Base-by-base conservation (phyloP, 1,284 basidiomycete genomes). In the Cryptococcus neoformans region DNA sequence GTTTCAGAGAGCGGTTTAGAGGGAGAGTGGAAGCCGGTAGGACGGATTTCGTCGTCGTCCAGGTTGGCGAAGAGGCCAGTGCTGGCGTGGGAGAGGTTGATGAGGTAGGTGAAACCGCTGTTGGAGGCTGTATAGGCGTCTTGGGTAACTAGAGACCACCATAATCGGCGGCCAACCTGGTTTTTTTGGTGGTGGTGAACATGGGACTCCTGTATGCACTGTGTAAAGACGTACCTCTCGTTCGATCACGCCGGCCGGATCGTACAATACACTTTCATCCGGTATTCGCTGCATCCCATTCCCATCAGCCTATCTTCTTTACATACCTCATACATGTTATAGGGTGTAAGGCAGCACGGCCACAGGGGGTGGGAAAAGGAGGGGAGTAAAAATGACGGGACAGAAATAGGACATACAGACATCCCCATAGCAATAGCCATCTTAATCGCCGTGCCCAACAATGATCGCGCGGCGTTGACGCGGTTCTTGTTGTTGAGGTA, bases 391-490 rank as follows among this genome's bases (percentile, higher is more conserved):
- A 34, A 37, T 14, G n/a, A 28, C 28, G 2, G 17, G 34, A 21
- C 21, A 17, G 39, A 34, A 28, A 10, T 34, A 49, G 11, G n/a
- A 62, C 66, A 53, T 48, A 57, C 55, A 41, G 60, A 59, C 46
- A 58, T 39, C 8, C 60, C 60, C 42, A 62, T 55, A 16, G 53
- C 48, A 2, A 59, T 49, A 6, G 60, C 60, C 55, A 58, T 59
- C 60, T 73, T 75, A 64, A 76, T 75, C 6, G 69, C 70, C 2
- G 70, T 65, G 10, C 73, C 73, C 4, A 76, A 59, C 17, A 76
- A 62, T 11, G 69, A 68, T 63, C 69, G 69, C 9, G 74, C 72
- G 0, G 70, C 70, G 41, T 71, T 69, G 3, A 71, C 70, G 14
- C 68, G 64, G 53, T 75, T 70, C 35, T 67, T 67, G 61, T 75